Conservation (phyloP, 441 rosid species). For the Gossypium davidsonii region DNA sequence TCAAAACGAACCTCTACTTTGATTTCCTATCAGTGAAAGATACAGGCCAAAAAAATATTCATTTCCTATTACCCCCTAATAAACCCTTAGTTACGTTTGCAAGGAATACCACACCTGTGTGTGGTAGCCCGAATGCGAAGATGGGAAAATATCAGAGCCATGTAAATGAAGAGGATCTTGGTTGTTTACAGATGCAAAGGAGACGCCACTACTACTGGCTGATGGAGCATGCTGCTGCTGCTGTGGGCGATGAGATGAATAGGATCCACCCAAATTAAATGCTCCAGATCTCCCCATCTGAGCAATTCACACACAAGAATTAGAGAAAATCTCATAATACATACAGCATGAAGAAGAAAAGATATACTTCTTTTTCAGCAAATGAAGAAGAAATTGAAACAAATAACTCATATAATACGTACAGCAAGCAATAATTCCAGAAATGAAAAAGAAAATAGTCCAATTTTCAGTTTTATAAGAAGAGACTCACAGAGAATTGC, state of each 20-base stretch:
- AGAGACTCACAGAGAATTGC: conserved; percentile 76
- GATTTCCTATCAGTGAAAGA: not conserved
- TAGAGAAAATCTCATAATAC: conserved; percentile 6
- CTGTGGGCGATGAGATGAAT: conserved; percentile 81
- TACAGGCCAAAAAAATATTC: not conserved
- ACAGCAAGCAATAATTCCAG: not conserved
- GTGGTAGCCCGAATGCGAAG: conserved; percentile 71
- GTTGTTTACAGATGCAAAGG: conserved; percentile 63
- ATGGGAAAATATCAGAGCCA: conserved; percentile 77
- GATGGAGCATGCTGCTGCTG: conserved; percentile 83
- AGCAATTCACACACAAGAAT: conserved; percentile 21
- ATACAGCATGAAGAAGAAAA: not conserved
- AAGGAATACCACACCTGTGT: conserved; percentile 62
- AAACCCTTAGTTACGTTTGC: not conserved
- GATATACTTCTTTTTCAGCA: not conserved
- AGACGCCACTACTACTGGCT: conserved; percentile 60
- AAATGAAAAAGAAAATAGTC: not conserved
- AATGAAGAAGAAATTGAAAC: not conserved
- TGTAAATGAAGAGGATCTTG: conserved; percentile 67
- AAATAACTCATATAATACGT: conserved; percentile 6
- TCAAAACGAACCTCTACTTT: not conserved
- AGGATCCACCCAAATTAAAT: conserved; percentile 69
- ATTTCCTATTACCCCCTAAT: conserved; percentile 4
- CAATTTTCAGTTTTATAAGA: conserved; percentile 8
- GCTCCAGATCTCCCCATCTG: conserved; percentile 95